A percentile compares a stretch with the other conserved stretches of the same genome.
Conservation (phyloP, 139 green algal species). For the Chlorella sorokiniana region DNA sequence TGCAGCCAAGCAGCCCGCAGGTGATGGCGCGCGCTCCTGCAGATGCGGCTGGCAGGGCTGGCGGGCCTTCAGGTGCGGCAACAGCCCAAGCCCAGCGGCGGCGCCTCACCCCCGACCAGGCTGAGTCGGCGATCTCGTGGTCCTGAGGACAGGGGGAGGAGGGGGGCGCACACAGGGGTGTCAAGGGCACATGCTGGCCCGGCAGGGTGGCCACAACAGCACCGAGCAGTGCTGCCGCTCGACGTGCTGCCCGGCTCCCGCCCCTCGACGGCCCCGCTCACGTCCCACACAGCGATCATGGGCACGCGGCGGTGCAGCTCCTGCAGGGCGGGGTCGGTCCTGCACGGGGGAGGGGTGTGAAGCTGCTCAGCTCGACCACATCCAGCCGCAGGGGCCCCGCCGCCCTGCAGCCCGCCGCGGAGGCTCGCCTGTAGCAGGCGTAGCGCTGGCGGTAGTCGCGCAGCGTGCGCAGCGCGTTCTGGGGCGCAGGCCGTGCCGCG, state of each 20-base stretch:
- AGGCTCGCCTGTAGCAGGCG: conserved; percentile 14
- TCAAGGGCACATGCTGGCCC: too few relatives aligned
- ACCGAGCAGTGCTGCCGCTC: too few relatives aligned
- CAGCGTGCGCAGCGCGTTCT: conserved; percentile 1
- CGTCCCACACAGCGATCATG: not conserved
- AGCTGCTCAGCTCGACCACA: not conserved
- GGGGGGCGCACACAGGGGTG: not conserved
- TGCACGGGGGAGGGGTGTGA: not conserved
- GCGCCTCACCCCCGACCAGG: not conserved
- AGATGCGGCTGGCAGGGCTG: too few relatives aligned
- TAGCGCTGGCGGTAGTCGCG: conserved; percentile 14
- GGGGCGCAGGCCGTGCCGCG: conserved; percentile 16
- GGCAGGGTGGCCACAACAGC: too few relatives aligned
- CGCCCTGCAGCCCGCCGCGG: too few relatives aligned
- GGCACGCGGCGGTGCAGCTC: conserved; percentile 20
- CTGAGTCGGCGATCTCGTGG: not conserved
- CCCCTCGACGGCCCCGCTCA: not conserved
- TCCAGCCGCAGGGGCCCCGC: too few relatives aligned
- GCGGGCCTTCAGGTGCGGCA: too few relatives aligned
- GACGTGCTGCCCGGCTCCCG: too few relatives aligned
- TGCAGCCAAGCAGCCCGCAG: not conserved
- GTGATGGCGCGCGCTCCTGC: not conserved
- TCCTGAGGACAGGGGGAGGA: not conserved
- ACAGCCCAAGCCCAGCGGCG: too few relatives aligned
- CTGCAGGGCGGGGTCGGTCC: conserved; percentile 14